These are phyloP conservation scores for Malbranchea cinnamomea DNA, from an alignment of 2,329 filamentous ascomycete species.

Conservation along the genomic window DNA sequence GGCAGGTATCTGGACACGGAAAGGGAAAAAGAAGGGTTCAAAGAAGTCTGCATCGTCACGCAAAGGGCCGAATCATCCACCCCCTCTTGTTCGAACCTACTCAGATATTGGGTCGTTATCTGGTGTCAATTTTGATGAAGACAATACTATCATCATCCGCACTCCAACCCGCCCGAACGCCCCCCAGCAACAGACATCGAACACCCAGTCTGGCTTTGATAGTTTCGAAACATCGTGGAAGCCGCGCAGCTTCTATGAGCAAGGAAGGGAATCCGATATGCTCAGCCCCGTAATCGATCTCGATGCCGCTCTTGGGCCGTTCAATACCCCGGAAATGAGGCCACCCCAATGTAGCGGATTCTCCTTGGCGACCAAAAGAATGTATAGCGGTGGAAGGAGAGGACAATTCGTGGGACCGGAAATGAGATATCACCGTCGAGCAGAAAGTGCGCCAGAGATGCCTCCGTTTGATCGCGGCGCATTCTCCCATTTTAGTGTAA, in stretches of 20 bases:
- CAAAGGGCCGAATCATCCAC: conserved; percentile 31
- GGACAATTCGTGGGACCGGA: conserved; percentile 33
- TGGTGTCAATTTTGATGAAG: conserved; percentile 35
- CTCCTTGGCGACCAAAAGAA: conserved; percentile 26
- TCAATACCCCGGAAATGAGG: conserved; percentile 51
- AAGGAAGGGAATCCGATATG: conserved; percentile 42
- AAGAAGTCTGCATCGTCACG: conserved; percentile 26
- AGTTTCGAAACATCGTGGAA: conserved; percentile 27
- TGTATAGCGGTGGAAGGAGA: conserved; percentile 34
- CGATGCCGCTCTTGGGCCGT: conserved; percentile 82
- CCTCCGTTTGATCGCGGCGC: conserved; percentile 32
- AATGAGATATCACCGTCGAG: conserved; percentile 35
- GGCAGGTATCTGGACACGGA: conserved; percentile 38
- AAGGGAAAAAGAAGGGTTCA: conserved; percentile 31
- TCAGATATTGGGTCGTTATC: conserved; percentile 28
- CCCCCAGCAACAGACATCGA: conserved; percentile 14
- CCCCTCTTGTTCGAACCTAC: conserved; percentile 24
- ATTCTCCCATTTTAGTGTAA: conserved; percentile 22
- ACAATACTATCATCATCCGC: conserved; percentile 33
- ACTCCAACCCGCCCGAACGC: conserved; percentile 25
- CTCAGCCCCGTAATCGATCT: conserved; percentile 78
- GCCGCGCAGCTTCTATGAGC: conserved; percentile 30
- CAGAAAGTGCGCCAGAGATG: conserved; percentile 36
- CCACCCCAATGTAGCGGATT: conserved; percentile 24
- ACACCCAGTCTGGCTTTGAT: conserved; percentile 8